A percentile compares a stretch with the other conserved stretches of the same genome.
phyloP scores from a whole-genome alignment of 139 green algal genomes.

The Chlamydomonas sphaeroides region DNA sequence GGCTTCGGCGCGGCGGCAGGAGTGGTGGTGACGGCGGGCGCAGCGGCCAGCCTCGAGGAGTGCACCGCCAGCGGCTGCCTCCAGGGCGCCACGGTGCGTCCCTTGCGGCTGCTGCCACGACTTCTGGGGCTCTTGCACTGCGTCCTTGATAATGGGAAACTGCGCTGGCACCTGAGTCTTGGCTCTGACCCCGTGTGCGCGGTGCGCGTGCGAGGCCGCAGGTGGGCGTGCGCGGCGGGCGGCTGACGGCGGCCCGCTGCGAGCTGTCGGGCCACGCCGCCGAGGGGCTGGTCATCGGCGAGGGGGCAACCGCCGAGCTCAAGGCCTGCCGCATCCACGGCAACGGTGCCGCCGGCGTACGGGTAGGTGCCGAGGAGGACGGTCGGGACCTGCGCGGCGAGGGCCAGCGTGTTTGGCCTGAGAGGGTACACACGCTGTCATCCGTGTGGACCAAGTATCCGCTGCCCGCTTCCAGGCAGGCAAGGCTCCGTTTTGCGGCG shows the following conservation, averaged over 20 bases:
- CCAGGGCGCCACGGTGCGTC: constrained; percentile 17
- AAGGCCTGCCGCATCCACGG: neutral
- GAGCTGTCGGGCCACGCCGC: neutral
- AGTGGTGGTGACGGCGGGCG: constrained; percentile 13
- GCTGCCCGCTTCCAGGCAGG: too few relatives aligned
- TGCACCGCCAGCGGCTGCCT: constrained; percentile 3
- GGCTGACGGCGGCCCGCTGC: constrained; percentile 20
- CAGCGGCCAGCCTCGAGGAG: neutral
- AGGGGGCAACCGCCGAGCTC: constrained; percentile 26
- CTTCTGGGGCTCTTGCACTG: too few relatives aligned
- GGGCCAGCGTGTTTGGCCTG: too few relatives aligned
- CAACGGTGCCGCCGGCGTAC: neutral
- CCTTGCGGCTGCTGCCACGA: neutral
- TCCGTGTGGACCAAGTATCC: too few relatives aligned
- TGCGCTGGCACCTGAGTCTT: too few relatives aligned
- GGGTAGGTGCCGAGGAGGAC: too few relatives aligned
- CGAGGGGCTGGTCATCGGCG: constrained; percentile 8
- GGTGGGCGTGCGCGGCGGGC: constrained; percentile 24
- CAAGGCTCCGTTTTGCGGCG: too few relatives aligned
- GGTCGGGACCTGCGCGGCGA: too few relatives aligned
- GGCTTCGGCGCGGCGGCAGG: neutral
- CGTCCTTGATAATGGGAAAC: too few relatives aligned
- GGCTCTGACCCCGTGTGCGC: too few relatives aligned
- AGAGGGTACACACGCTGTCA: too few relatives aligned
- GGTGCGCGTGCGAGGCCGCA: too few relatives aligned